phyloP scores from a whole-genome alignment of 129 eudicot species.

The Calendula officinalis region DNA sequence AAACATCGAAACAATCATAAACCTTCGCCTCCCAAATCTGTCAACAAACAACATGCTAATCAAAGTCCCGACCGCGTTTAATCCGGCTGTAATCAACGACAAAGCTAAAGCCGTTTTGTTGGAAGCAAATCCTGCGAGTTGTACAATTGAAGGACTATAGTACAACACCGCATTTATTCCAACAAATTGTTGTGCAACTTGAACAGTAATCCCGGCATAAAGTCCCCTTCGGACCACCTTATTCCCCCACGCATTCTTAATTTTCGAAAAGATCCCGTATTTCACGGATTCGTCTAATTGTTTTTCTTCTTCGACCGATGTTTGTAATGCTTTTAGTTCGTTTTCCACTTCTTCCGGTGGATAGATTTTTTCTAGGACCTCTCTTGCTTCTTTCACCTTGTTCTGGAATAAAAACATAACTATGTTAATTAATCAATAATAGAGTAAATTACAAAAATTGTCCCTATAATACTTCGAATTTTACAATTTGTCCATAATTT shows the following conservation, averaged over 20 bases:
- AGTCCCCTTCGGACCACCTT: constrained; percentile 48
- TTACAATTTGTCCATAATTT: too few relatives aligned
- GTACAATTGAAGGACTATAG: constrained; percentile 58
- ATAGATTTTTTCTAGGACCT: constrained; percentile 49
- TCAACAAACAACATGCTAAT: constrained; percentile 57
- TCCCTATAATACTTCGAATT: too few relatives aligned
- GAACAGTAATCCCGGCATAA: constrained; percentile 52
- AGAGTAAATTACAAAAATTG: background rate
- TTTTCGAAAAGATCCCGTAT: constrained; percentile 18
- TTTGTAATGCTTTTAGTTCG: constrained; percentile 40
- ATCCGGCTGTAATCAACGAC: constrained; percentile 60
- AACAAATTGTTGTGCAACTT: constrained; percentile 67
- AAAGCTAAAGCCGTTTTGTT: constrained; percentile 54
- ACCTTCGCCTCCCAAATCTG: constrained; percentile 50
- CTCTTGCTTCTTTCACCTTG: constrained; percentile 44
- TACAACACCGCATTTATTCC: constrained; percentile 61
- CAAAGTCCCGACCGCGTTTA: constrained; percentile 56
- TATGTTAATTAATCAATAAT: too few relatives aligned
- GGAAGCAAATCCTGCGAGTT: constrained; percentile 62
- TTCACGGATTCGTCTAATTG: constrained; percentile 13
- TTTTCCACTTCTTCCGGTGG: constrained; percentile 43
- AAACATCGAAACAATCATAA: constrained; percentile 56
- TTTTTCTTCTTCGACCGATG: constrained; percentile 39
- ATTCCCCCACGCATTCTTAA: constrained; percentile 36
- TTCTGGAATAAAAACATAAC: constrained; percentile 24